Evolutionary conservation across 768 basidiomycete genomes (phyloP), one percentile per base, ranked within the genome.

Genomic region (Coprinopsis sp.): DNA sequence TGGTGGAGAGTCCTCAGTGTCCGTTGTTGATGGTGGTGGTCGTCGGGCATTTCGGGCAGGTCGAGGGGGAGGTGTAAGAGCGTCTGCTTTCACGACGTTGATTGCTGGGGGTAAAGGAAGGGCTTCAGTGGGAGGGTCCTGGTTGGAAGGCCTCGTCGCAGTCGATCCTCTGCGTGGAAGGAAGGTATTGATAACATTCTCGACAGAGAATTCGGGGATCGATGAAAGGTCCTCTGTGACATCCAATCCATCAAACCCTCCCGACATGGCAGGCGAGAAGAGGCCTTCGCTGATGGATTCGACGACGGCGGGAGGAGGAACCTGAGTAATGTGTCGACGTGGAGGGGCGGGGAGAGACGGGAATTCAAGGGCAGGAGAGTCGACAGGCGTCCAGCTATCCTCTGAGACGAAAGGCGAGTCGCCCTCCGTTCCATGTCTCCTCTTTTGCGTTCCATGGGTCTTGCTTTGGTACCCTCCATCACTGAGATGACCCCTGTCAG

Each of bases 191-290:
- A 77, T 72, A 21, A 66, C 61, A 7, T 65, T 69, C 1, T 61
- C 58, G 0, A 71, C 76, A 6, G 73, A 76, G 49, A 81, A 81
- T 14, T 69, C 60, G 4, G 80, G 78, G 7, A 77, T 76, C 31
- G 63, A 67, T 14, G 74, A 77, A n/a, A n/a, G n/a, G 1, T 76
- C 73, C 34, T 60, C 55, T 25, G 51, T 21, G 25, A 51, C 51
- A 11, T 46, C 46, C 16, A 16, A 25, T 6, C 41, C 46, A 31
- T 25, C 19, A 4, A 16, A 10, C 3, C 40, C 46, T n/a, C 14
- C 21, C 19, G 11, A n/a, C 12, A 27, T 28, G 19, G 7, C 18
- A 27, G 34, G 39, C 22, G 36, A 39, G n/a, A 36, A 42, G 16
- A 37, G 14, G 3, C 22, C 45, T 6, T 44, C 51, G 29, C 49